These are phyloP conservation scores for Ophiocordyceps camponoti-saundersi DNA, from an alignment of 2,329 filamentous ascomycete genomes.

Conservation along the genomic window DNA sequence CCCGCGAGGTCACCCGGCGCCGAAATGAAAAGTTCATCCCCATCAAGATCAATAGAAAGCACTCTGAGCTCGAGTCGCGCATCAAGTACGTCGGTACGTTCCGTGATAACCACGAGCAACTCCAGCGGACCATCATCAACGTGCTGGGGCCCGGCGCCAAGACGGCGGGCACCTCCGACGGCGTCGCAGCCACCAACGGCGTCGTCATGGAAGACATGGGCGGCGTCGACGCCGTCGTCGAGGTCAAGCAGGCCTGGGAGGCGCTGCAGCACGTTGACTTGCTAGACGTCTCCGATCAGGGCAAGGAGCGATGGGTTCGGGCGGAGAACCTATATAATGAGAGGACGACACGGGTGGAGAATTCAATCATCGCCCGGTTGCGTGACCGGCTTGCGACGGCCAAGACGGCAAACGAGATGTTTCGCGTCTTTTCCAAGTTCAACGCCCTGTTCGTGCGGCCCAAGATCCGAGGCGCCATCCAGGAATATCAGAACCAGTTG, in stretches of 20 bases:
- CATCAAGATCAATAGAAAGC: constrained; percentile 84
- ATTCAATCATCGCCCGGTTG: constrained; percentile 91
- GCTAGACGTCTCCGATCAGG: constrained; percentile 77
- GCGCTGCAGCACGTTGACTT: constrained; percentile 90
- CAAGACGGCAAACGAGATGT: constrained; percentile 98
- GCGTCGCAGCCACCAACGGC: constrained; percentile 31
- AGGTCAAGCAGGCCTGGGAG: constrained; percentile 88
- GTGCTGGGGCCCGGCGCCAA: constrained; percentile 68
- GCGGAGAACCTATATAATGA: constrained; percentile 96
- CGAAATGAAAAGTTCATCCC: constrained; percentile 97
- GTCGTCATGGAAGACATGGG: constrained; percentile 86
- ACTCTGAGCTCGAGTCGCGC: constrained; percentile 76
- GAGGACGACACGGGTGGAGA: constrained; percentile 89
- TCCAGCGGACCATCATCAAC: constrained; percentile 90
- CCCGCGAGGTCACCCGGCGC: constrained; percentile 81
- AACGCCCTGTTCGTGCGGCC: constrained; percentile 95
- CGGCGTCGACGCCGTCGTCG: constrained; percentile 90
- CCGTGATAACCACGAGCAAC: constrained; percentile 90
- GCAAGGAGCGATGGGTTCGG: constrained; percentile 80
- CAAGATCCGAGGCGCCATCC: constrained; percentile 97
- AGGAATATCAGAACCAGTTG: constrained; percentile 93
- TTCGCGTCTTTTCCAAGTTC: constrained; percentile 98
- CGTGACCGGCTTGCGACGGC: constrained; percentile 86
- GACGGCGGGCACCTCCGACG: constrained; percentile 34
- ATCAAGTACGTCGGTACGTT: constrained; percentile 91